Conservation (phyloP, 371 early-diverging fungal species). For the Rhizomucor pusillus region DNA sequence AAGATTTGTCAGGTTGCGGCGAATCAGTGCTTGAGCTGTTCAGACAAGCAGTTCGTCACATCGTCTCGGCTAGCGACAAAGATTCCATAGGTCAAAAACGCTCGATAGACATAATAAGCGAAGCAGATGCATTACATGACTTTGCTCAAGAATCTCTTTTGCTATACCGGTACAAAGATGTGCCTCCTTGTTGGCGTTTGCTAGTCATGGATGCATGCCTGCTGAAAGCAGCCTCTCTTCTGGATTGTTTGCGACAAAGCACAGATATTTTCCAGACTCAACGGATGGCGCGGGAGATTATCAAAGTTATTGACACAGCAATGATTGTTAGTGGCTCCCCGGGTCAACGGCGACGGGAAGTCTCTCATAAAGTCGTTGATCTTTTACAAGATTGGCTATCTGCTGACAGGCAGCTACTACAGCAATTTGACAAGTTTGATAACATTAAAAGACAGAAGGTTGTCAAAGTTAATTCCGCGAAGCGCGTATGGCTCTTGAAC, state of each 20-base stretch:
- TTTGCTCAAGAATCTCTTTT: slow-evolving; percentile 31
- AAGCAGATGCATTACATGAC: slow-evolving; percentile 15
- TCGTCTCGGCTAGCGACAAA: too few relatives aligned
- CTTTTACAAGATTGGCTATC: background rate
- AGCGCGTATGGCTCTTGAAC: slow-evolving; percentile 4
- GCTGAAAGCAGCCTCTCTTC: slow-evolving; percentile 32
- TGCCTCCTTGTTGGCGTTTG: slow-evolving; percentile 56
- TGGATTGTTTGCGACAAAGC: slow-evolving; percentile 10
- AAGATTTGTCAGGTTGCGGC: too few relatives aligned
- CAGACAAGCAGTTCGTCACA: too few relatives aligned
- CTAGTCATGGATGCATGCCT: slow-evolving; percentile 56
- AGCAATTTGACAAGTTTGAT: slow-evolving; percentile 6
- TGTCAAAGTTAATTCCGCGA: background rate
- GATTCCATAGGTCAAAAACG: too few relatives aligned
- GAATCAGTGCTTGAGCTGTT: too few relatives aligned
- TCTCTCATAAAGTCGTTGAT: background rate
- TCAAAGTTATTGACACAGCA: background rate
- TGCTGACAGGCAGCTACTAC: background rate
- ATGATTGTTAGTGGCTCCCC: background rate
- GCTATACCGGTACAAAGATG: slow-evolving; percentile 38
- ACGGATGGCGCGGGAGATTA: background rate
- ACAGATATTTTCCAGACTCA: background rate
- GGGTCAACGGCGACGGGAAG: background rate
- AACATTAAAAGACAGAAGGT: background rate
- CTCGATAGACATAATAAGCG: too few relatives aligned